Conservation (phyloP, 345 rosid genomes). For the Aquilaria sinensis region DNA sequence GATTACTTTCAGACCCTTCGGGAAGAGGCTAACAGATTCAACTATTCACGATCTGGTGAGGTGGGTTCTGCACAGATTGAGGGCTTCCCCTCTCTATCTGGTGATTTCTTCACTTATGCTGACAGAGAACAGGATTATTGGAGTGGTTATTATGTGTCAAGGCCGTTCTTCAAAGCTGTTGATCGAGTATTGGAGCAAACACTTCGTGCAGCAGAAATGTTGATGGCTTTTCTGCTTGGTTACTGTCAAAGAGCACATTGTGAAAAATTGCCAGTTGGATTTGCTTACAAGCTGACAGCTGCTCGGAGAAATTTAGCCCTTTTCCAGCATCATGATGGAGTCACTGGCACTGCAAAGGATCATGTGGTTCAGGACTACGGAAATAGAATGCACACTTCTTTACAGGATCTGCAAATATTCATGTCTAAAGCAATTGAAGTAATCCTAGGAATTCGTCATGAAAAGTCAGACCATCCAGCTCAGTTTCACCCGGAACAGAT, state of each 20-base stretch:
- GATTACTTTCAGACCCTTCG: constrained; percentile 79
- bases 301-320: constrained; percentile 97
- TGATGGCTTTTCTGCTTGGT: constrained; percentile 81
- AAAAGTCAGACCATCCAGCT: constrained; percentile 72
- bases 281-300: constrained; percentile 79
- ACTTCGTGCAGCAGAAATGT: constrained; percentile 84
- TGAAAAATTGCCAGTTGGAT: constrained; percentile 71
- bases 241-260: constrained; percentile 85
- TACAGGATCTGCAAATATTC: constrained; percentile 86
- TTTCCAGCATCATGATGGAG: constrained; percentile 99
- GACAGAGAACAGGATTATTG: constrained; percentile 93
- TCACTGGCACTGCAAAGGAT: constrained; percentile 94
- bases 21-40: constrained; percentile 80
- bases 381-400: constrained; percentile 81
- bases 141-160: constrained; percentile 99
- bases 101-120: constrained; percentile 96
- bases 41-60: constrained; percentile 80
- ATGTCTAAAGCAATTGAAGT: constrained; percentile 95
- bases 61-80: constrained; percentile 65
- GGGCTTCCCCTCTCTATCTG: constrained; percentile 95
- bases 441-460: constrained; percentile 77
- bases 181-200: constrained; percentile 92
- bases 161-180: constrained; percentile 98
- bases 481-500: constrained; percentile 77
- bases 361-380: constrained; percentile 95